Percentiles rank a stretch among this genome's conserved stretches.
Conservation (phyloP, 345 rosid species). For the Eucalyptus polybractea region DNA sequence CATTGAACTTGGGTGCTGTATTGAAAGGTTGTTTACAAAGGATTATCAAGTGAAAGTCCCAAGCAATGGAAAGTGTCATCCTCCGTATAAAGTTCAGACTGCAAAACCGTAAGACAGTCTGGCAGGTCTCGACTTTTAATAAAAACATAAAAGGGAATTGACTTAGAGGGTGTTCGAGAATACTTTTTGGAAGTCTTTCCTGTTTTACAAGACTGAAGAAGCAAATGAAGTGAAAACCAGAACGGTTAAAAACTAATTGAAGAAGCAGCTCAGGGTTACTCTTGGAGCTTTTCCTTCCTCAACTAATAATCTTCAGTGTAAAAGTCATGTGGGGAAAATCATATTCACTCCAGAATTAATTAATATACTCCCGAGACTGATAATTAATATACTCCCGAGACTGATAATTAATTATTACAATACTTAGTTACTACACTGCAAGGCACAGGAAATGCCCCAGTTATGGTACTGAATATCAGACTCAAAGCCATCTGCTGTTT, state of each 20-base stretch:
- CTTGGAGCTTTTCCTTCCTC: background rate
- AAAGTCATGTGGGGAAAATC: background rate
- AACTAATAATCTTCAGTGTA: background rate
- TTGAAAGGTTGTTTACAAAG: background rate
- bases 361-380: background rate
- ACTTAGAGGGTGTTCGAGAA: background rate
- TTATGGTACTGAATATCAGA: background rate
- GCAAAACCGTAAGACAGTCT: background rate
- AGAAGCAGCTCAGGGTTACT: background rate
- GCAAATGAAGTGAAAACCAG: background rate
- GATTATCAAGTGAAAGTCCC: background rate
- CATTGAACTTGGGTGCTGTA: background rate
- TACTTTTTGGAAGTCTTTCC: background rate
- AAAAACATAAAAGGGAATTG: background rate
- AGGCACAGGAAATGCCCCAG: background rate
- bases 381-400: background rate
- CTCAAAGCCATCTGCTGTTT: background rate
- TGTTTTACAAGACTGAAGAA: background rate
- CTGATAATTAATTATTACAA: background rate
- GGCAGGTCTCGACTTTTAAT: background rate
- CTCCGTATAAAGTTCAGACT: background rate
- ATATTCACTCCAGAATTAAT: background rate
- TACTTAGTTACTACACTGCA: background rate
- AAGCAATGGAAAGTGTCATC: background rate
- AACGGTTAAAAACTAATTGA: background rate